phyloP scores from a whole-genome alignment of 805 yeast species.

The Metschnikowia kofuensis region DNA sequence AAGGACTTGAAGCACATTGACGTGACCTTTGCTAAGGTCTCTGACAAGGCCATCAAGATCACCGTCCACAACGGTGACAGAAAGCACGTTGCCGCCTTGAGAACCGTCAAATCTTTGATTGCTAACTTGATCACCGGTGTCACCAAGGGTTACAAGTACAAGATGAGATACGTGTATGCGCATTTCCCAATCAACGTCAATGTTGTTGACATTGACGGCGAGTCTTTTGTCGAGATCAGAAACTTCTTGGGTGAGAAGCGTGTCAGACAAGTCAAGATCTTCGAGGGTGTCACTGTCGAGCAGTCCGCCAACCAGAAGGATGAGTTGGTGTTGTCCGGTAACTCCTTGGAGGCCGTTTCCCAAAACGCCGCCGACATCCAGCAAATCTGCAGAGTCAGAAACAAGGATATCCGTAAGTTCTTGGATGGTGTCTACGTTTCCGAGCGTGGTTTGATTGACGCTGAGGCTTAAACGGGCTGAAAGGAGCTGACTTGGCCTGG shows the following conservation, averaged over 20 bases:
- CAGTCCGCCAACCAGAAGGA: slow-evolving; percentile 86
- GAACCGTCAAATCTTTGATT: slow-evolving; percentile 96
- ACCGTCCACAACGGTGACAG: slow-evolving; percentile 98
- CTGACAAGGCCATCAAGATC: slow-evolving; percentile 73
- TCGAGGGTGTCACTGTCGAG: slow-evolving; percentile 86
- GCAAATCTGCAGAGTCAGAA: slow-evolving; percentile 97
- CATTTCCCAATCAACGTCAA: slow-evolving; percentile 99
- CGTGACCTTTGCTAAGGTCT: slow-evolving; percentile 83
- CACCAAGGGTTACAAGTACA: slow-evolving; percentile 98
- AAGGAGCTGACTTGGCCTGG: background rate
- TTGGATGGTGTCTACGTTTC: slow-evolving; percentile 99
- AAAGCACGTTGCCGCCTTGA: slow-evolving; percentile 99
- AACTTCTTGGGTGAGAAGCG: slow-evolving; percentile 99
- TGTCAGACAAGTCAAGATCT: slow-evolving; percentile 83
- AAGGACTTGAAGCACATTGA: slow-evolving; percentile 93
- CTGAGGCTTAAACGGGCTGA: slow-evolving; percentile 39
- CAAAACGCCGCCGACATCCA: slow-evolving; percentile 98
- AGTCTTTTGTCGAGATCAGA: slow-evolving; percentile 87
- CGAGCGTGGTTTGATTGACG: slow-evolving; percentile 84
- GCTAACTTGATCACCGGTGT: slow-evolving; percentile 97
- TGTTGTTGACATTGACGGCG: slow-evolving; percentile 75
- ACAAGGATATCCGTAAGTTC: slow-evolving; percentile 99
- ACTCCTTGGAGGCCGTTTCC: slow-evolving; percentile 95
- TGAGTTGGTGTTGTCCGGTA: slow-evolving; percentile 89
- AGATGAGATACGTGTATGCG: slow-evolving; percentile 99